Evolutionary conservation across 2,329 filamentous ascomycete genomes (phyloP).

Genomic region (Rosellinia necatrix): DNA sequence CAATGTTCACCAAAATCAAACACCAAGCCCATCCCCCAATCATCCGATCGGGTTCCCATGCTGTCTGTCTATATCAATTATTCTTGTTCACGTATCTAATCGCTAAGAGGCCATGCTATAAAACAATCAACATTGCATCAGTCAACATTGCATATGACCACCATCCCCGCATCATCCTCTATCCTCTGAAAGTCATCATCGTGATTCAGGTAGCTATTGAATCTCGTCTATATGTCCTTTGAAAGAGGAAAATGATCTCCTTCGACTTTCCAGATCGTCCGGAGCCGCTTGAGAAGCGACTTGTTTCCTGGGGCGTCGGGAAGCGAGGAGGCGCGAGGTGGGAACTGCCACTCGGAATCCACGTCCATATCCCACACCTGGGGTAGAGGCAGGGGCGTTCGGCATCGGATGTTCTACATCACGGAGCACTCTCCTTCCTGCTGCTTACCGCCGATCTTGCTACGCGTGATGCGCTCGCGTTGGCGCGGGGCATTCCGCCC

Average conservation of each 20-base stretch:
- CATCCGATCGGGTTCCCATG: no score
- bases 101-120: no score
- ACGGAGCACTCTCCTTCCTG: slow-evolving; percentile 87
- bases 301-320: not conserved
- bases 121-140: no score
- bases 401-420: slow-evolving; percentile 61
- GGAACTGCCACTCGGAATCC: slow-evolving; percentile 20
- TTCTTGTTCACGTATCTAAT: no score
- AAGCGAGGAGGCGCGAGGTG: slow-evolving; percentile 1
- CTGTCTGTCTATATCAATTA: no score
- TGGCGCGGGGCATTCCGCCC: slow-evolving; percentile 74
- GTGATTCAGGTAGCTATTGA: not conserved
- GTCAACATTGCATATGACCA: no score
- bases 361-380: slow-evolving; percentile 18
- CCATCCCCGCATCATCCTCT: no score
- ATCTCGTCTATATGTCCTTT: not conserved
- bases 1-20: no score
- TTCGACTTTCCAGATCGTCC: not conserved
- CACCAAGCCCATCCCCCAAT: no score
- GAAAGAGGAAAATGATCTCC: not conserved
- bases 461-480: slow-evolving; percentile 79
- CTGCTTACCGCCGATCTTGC: slow-evolving; percentile 73
- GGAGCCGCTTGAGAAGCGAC: slow-evolving; percentile 16
- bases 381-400: slow-evolving; percentile 4
- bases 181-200: not conserved